Percentiles rank a stretch among this genome's conserved stretches.
Conservation (phyloP, 441 rosid species). For the Euphorbia schlechtendalii region DNA sequence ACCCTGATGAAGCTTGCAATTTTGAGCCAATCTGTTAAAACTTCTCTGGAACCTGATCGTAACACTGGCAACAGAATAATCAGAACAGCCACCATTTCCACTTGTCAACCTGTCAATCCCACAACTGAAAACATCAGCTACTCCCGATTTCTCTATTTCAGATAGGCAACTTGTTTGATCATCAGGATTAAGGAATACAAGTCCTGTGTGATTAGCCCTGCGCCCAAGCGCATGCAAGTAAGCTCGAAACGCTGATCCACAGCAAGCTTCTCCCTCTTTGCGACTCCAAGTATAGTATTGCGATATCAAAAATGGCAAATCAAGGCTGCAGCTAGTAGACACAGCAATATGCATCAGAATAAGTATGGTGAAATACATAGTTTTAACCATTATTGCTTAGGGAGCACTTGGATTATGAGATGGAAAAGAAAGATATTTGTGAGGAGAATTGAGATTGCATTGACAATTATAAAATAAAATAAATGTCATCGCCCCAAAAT, state of each 20-base stretch:
- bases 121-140: slow-evolving; percentile 23
- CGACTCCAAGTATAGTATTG: slow-evolving; percentile 12
- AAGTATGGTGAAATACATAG: slow-evolving; percentile 15
- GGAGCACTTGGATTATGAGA: not conserved
- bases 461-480: not conserved
- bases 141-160: slow-evolving; percentile 16
- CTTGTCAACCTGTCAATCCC: slow-evolving; percentile 38
- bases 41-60: slow-evolving; percentile 17
- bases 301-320: slow-evolving; percentile 10
- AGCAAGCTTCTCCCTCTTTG: slow-evolving; percentile 26
- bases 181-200: slow-evolving; percentile 23
- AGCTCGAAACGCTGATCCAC: slow-evolving; percentile 24
- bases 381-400: not conserved
- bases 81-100: slow-evolving; percentile 36
- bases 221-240: slow-evolving; percentile 29
- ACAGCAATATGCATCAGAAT: slow-evolving; percentile 10
- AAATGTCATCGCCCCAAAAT: not conserved
- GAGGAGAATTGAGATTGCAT: not conserved
- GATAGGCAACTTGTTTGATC: slow-evolving; percentile 33
- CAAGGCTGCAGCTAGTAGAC: slow-evolving; percentile 25
- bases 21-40: slow-evolving; percentile 19
- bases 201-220: slow-evolving; percentile 35
- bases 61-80: slow-evolving; percentile 35
- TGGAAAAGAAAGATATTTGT: not conserved
- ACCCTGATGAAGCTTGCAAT: slow-evolving; percentile 21